phyloP scores from a whole-genome alignment of 225 moss, liverwort and hornwort species.

The Climacium dendroides region DNA sequence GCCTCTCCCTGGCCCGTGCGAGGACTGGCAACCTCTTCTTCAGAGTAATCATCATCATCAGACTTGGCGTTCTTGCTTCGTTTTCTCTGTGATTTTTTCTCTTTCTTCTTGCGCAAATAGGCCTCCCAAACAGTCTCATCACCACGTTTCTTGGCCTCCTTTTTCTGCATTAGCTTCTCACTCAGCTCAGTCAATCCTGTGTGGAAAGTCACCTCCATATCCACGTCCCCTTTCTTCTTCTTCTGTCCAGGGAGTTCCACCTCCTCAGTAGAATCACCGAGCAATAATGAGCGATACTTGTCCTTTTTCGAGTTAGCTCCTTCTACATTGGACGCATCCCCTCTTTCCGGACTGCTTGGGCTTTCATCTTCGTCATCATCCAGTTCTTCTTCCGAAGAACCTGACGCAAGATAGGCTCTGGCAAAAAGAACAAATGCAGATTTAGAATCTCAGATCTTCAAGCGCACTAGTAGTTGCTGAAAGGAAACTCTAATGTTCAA shows the following conservation, averaged over 20 bases:
- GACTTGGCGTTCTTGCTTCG: slow-evolving; percentile 30
- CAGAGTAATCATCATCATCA: slow-evolving; percentile 54
- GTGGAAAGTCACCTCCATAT: slow-evolving; percentile 94
- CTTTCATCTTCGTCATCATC: slow-evolving; percentile 11
- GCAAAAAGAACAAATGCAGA: neutral
- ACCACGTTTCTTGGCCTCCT: slow-evolving; percentile 47
- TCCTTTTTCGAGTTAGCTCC: slow-evolving; percentile 32
- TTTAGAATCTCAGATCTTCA: neutral
- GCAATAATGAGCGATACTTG: slow-evolving; percentile 66
- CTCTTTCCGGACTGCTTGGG: slow-evolving; percentile 24
- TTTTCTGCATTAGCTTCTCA: slow-evolving; percentile 60
- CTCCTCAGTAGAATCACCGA: slow-evolving; percentile 26
- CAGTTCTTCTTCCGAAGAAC: slow-evolving; percentile 38
- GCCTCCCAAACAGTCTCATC: slow-evolving; percentile 95
- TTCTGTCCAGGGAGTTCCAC: slow-evolving; percentile 31
- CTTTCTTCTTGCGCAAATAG: slow-evolving; percentile 80
- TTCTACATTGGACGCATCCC: neutral
- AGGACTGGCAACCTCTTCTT: slow-evolving; percentile 30
- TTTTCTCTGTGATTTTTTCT: slow-evolving; percentile 70
- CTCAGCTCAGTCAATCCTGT: slow-evolving; percentile 84
- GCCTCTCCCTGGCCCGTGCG: slow-evolving; percentile 4
- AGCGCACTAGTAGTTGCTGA: neutral
- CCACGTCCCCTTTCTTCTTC: slow-evolving; percentile 55
- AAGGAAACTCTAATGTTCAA: neutral
- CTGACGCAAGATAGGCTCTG: slow-evolving; percentile 76